Conservation (phyloP, 306 rosid genomes). For the Acmispon strigosus region DNA sequence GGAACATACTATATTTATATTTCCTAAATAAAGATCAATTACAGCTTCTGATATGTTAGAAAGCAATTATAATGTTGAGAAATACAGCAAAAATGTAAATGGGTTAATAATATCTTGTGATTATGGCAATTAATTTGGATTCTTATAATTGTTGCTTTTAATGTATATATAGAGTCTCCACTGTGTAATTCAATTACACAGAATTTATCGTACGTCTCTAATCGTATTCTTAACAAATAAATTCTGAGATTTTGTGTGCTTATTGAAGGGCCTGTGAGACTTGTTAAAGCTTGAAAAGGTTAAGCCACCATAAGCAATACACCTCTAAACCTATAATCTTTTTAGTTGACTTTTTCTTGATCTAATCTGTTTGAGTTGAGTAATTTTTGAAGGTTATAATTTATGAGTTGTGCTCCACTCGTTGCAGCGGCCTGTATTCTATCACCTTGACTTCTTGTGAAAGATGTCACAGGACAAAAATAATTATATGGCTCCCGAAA, state of each 20-base stretch:
- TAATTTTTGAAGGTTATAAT: not conserved
- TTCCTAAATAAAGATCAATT: not conserved
- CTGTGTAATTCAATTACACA: not conserved
- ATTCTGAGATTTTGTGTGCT: not conserved
- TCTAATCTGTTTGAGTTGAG: not conserved
- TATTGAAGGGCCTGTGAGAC: not conserved
- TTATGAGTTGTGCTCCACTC: not conserved
- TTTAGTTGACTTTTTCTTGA: not conserved
- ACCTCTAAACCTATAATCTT: not conserved
- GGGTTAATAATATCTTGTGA: not conserved
- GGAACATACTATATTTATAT: not conserved
- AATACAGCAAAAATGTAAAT: no score
- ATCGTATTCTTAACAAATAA: not conserved
- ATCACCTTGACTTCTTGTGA: not conserved
- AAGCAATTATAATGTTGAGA: not conserved
- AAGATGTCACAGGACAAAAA: not conserved
- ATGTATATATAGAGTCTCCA: not conserved
- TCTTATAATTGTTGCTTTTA: not conserved
- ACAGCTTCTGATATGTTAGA: not conserved
- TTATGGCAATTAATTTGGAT: not conserved
- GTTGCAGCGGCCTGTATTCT: not conserved
- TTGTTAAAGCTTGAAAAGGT: not conserved
- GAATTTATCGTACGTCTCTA: not conserved
- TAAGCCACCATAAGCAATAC: not conserved
- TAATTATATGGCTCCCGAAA: not conserved